phyloP scores from a whole-genome alignment of 2,329 filamentous ascomycete species.

The Fusarium chuoi region DNA sequence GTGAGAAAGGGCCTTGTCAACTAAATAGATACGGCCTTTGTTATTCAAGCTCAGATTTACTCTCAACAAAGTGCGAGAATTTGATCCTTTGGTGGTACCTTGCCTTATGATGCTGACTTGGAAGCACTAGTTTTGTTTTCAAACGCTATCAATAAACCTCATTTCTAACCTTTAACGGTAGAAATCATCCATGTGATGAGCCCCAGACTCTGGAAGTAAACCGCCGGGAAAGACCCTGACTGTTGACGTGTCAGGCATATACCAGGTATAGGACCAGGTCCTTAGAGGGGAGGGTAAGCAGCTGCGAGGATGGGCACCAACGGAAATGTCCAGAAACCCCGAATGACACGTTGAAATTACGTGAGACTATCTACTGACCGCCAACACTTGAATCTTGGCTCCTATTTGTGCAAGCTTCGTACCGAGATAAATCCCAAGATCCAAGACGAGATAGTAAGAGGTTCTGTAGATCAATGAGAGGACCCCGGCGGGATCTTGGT shows the following conservation, averaged over 20 bases:
- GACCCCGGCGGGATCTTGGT: too few species aligned
- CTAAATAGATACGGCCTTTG: accelerated
- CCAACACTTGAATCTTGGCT: not conserved
- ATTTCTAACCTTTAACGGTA: accelerated
- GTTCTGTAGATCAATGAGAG: not conserved
- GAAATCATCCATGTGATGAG: not conserved
- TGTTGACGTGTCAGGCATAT: not conserved
- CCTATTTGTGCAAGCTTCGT: not conserved
- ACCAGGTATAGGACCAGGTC: too few species aligned
- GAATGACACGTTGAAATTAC: not conserved
- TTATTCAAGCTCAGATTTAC: not conserved
- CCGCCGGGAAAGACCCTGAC: not conserved
- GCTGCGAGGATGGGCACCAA: not conserved
- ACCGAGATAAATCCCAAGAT: not conserved
- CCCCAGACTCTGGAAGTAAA: too few species aligned
- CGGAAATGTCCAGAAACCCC: not conserved
- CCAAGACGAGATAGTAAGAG: not conserved
- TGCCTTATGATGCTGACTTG: not conserved
- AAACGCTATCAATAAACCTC: not conserved
- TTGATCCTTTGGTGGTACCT: not conserved
- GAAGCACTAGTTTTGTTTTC: accelerated
- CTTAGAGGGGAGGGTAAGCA: not conserved
- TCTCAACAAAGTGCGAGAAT: too few species aligned
- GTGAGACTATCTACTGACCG: not conserved
- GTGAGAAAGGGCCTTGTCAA: accelerated